Base-by-base conservation (phyloP, 768 basidiomycete genomes). In the Leucocoprinus sp. region DNA sequence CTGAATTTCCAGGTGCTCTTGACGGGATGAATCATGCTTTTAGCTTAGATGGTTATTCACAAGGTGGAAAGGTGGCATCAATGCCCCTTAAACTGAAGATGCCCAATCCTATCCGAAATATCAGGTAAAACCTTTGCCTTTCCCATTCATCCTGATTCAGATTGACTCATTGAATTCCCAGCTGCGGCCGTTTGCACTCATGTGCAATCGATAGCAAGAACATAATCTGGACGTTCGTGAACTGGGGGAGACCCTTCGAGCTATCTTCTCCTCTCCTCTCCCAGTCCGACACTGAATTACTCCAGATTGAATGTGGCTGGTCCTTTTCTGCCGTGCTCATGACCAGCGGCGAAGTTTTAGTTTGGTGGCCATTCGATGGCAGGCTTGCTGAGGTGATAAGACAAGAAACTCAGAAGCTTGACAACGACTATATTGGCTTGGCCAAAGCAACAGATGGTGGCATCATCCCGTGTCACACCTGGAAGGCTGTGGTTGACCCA, bases 301-400 rank as follows among this genome's bases (percentile, higher is more conserved):
- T 66, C 18, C 85, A 85, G 58, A 71, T 89, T 28, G 83, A 82
- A 58, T 83, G 85, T 53, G 90, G 91, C 34, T 93, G 91, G 91
- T 50, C 56, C 11, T 87, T 84, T 60, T 82, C 83, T n/a, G 74
- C 80, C 8, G 67, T 82, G 23, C 77, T 95, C 54, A 84, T 82
- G 7, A 67, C 71, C 49, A 68, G 72, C n/a, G 86, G 88, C 2
- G 75, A 80, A 37, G 80, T 85, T 35, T 76, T 80, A 50, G 77
- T 84, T 3, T 88, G 81, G 77, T 90, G 82, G 80, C 86, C 84
- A 2, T 68, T 70, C 47, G 57, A 61, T 4, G 78, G 73, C 2
- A 52, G 54, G 5, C 67, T 84, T 56, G 52, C 56, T 14, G 51
- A 62, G 8, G 50, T 48, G 2, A 61, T 78, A 42, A 52, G 59